Conservation (phyloP, 805 yeast species). For the Isabelozyma heimii region DNA sequence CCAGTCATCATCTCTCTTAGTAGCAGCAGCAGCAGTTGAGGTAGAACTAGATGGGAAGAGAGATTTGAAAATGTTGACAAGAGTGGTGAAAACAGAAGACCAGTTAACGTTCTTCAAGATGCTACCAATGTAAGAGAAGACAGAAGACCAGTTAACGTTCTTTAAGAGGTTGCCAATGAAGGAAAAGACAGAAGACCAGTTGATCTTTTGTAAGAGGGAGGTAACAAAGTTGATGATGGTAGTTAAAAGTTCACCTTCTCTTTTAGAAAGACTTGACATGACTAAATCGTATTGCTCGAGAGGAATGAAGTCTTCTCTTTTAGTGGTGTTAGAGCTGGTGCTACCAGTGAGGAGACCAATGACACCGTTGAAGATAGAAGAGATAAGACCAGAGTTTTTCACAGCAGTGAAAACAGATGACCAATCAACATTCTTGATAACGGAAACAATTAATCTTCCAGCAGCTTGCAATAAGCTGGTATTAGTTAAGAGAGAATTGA, state of each 20-base stretch:
- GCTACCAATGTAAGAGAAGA: constrained; percentile 5
- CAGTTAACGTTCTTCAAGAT: constrained; percentile 20
- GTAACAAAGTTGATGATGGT: constrained; percentile 9
- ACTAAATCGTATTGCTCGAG: not conserved
- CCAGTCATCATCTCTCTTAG: not conserved
- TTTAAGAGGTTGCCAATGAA: constrained; percentile 9
- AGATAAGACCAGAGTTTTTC: constrained; percentile 24
- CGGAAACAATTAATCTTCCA: constrained; percentile 14
- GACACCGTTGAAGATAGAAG: constrained; percentile 8
- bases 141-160: constrained; percentile 16
- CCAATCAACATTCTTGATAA: constrained; percentile 20
- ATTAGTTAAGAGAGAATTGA: constrained; percentile 13
- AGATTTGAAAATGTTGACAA: constrained; percentile 12
- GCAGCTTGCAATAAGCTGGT: constrained; percentile 12
- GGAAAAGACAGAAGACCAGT: constrained; percentile 15
- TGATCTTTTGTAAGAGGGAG: constrained; percentile 16
- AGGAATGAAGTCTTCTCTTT: not conserved
- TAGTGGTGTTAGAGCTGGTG: not conserved
- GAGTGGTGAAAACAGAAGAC: constrained; percentile 9
- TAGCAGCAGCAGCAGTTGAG: not conserved
- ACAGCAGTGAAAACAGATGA: constrained; percentile 17
- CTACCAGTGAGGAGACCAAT: constrained; percentile 3
- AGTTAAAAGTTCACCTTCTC: not conserved
- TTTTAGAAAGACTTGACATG: not conserved
- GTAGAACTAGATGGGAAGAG: constrained; percentile 12